Evolutionary conservation across 2,329 filamentous ascomycete genomes (phyloP), one percentile per base, ranked within the genome.

Genomic region (Colletotrichum paranaense): DNA sequence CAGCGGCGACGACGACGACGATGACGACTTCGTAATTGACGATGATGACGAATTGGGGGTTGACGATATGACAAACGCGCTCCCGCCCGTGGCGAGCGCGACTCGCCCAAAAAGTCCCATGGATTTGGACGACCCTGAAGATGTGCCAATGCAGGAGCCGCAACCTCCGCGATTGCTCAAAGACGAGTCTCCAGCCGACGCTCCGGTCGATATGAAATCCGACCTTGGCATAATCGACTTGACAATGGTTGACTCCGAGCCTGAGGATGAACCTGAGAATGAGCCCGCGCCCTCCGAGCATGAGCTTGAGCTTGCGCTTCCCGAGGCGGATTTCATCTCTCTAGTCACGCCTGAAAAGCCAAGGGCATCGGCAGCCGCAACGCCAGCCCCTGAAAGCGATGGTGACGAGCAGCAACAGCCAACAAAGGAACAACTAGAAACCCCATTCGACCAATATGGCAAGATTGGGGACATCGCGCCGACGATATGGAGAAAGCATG

Each of bases 11-110:
- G 86, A 87, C 28, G 84, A 84, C 9, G 81, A 83, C 5, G 81
- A 42, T 4, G 16, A 42, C 16, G 16, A 42, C 16, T 42, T 42
- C 16, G 38, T 42, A 16, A 19, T 42, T 7, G 87, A 22, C 28
- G 86, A 87, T 26, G 84, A 84, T 9, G 81, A 83, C 5, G 81
- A 84, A 57, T 91, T 92, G 73, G 80, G 93, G 59, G 83, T 89
- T 32, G 77, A 83, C 22, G 82, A 73, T 19, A 62, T 30, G 56
- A 52, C 55, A 24, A 56, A 56, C 32, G 26, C 28, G 12, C 24
- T 16, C 46, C 35, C 46, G n/a, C 42, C 56, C 2, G 67, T 55
- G n/a, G 46, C 49, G 14, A 19, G 5, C n/a, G 49, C 38, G 28
- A 3, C 46, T 30, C 67, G 49, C 8, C 49, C 42, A 28, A 35